Base-by-base conservation (phyloP, 2,329 filamentous ascomycete genomes). In the Trichophyton rubrum region DNA sequence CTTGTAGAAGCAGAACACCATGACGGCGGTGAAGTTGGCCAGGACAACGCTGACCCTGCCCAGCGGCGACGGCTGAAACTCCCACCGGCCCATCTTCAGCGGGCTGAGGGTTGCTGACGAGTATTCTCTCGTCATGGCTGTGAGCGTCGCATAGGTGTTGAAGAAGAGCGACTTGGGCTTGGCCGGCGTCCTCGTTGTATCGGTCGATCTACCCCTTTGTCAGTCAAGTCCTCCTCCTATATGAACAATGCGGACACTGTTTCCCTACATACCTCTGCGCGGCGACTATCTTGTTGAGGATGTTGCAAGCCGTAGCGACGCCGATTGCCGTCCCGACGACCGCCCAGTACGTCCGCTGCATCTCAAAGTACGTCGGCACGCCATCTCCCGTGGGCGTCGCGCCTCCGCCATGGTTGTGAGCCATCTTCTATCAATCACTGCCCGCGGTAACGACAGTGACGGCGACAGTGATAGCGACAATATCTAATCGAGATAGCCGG, bases 1-100 rank as follows among this genome's bases (percentile, higher is more conserved):
- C 35, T 77, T 77, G 67, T 82, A 83, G 63, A 84, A 80, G 66
- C 78, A 82, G 30, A 83, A 75, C 1, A 82, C 71, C n/a, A 84
- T 65, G 1, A 80, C 73, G 13, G 79, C 69, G 4, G 79, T 62
- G n/a, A 78, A 62, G 63, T 84, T 82, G 1, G 70, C 70, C 24
- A 75, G 64, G 5, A 72, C 65, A 53, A 74, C 60, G 33, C 68
- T 64, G 13, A 73, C 61, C 1, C 68, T 70, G 1, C 76, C 76
- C 27, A 78, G 63, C 66, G 72, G 70, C 60, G 77, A 66, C 68
- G 73, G 68, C 67, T 73, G 67, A 38, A 72, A 40, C 3, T 64
- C 69, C n/a, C 74, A 62, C 8, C 65, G 66, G 8, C 68, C 64
- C 17, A 20, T 75, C 60, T 15, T 65, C 66, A n/a, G 75, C 41